phyloP scores from a whole-genome alignment of 805 yeast species.

The Lipomyces mesembrius region DNA sequence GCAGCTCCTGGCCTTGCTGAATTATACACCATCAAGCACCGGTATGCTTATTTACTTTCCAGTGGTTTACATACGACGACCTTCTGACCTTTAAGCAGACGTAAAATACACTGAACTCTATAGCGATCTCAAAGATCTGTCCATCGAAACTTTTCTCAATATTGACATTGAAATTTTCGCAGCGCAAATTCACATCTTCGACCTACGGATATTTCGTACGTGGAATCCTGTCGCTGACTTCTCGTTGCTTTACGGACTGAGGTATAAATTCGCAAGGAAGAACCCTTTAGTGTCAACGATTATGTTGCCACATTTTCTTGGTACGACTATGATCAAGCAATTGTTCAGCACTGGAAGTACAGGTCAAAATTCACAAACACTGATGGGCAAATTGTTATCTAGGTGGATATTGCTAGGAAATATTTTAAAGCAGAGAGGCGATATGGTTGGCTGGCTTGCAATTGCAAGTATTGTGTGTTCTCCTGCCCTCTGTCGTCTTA shows the following conservation, averaged over 20 bases:
- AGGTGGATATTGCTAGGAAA: slow-evolving; percentile 89
- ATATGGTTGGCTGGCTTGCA: slow-evolving; percentile 94
- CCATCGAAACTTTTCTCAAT: slow-evolving; percentile 58
- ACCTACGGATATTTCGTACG: slow-evolving; percentile 60
- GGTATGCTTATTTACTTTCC: not conserved
- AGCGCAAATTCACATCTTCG: slow-evolving; percentile 66
- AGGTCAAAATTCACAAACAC: slow-evolving; percentile 44
- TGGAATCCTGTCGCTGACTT: slow-evolving; percentile 87
- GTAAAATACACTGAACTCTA: not conserved
- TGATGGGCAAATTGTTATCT: slow-evolving; percentile 65
- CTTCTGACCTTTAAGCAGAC: not conserved
- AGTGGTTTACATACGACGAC: not conserved
- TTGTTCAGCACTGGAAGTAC: slow-evolving; percentile 55
- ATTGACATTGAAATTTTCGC: slow-evolving; percentile 61
- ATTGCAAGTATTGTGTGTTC: slow-evolving; percentile 83
- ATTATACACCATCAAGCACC: not conserved
- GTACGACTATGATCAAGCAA: slow-evolving; percentile 70
- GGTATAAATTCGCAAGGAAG: slow-evolving; percentile 51
- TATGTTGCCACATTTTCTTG: slow-evolving; percentile 74
- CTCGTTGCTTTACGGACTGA: slow-evolving; percentile 66
- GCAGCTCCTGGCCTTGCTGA: slow-evolving; percentile 14
- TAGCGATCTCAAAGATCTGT: slow-evolving; percentile 9
- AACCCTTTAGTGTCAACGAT: slow-evolving; percentile 83
- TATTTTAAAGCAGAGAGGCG: slow-evolving; percentile 75
- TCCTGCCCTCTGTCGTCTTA: slow-evolving; percentile 75